Evolutionary conservation across 352 stramenopile genomes (phyloP).

Genomic region (Phytophthora pini): DNA sequence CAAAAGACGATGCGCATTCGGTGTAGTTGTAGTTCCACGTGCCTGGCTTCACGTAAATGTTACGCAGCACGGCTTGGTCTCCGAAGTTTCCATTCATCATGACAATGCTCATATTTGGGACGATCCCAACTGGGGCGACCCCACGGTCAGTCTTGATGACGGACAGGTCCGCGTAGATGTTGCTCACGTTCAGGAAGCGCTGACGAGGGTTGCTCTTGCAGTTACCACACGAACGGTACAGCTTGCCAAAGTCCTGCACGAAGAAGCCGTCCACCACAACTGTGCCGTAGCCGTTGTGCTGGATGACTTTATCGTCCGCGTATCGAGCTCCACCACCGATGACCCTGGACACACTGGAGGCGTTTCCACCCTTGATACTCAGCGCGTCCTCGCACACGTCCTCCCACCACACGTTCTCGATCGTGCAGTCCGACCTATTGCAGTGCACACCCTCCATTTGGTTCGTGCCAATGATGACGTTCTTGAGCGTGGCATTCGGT

Average conservation of each 20-base stretch:
- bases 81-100: slow-evolving; percentile 51
- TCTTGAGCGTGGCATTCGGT: background rate
- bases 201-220: slow-evolving; percentile 44
- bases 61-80: slow-evolving; percentile 40
- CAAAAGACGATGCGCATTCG: slow-evolving; percentile 38
- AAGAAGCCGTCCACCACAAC: slow-evolving; percentile 22
- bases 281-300: slow-evolving; percentile 25
- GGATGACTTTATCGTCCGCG: slow-evolving; percentile 55
- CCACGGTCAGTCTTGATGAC: slow-evolving; percentile 34
- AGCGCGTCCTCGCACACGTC: background rate
- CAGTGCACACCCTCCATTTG: slow-evolving; percentile 1
- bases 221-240: slow-evolving; percentile 43
- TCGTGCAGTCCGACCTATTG: background rate
- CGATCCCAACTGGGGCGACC: background rate
- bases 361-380: slow-evolving; percentile 1
- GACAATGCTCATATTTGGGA: slow-evolving; percentile 40
- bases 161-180: slow-evolving; percentile 35
- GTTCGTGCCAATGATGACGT: background rate
- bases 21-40: slow-evolving; percentile 20
- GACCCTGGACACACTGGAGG: slow-evolving; percentile 32
- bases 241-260: slow-evolving; percentile 28
- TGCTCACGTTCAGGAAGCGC: slow-evolving; percentile 45
- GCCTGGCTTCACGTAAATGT: slow-evolving; percentile 40
- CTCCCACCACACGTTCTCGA: slow-evolving; percentile 3
- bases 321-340: slow-evolving; percentile 47